A percentile compares a stretch with the other conserved stretches of the same genome.
Evolutionary conservation across 805 yeast genomes (phyloP).

Genomic region (Metschnikowia santaceciliae): DNA sequence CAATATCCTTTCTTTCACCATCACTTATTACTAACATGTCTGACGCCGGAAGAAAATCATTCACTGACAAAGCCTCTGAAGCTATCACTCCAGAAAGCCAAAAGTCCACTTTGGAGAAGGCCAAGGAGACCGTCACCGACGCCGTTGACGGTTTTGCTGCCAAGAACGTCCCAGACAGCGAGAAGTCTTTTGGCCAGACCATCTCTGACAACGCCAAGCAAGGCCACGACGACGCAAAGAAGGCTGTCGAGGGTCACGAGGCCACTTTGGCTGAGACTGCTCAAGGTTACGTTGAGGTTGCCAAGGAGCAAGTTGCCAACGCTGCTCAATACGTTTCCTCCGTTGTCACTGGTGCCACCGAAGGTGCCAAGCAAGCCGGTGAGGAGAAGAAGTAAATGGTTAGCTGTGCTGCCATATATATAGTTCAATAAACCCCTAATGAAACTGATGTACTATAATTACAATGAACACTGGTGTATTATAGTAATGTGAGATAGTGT

Average conservation of each 20-base stretch:
- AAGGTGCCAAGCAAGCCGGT: slow-evolving; percentile 42
- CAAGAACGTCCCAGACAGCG: slow-evolving; percentile 55
- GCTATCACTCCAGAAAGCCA: slow-evolving; percentile 64
- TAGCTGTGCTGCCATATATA: neutral
- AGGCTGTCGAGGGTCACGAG: slow-evolving; percentile 22
- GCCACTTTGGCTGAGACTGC: slow-evolving; percentile 40
- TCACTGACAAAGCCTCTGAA: slow-evolving; percentile 67
- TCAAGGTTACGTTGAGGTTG: slow-evolving; percentile 46
- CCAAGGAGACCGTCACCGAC: slow-evolving; percentile 67
- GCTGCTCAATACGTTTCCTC: slow-evolving; percentile 55
- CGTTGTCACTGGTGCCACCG: slow-evolving; percentile 54
- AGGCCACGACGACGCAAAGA: slow-evolving; percentile 52
- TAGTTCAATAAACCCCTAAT: neutral
- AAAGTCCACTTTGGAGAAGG: slow-evolving; percentile 61
- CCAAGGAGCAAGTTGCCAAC: slow-evolving; percentile 51
- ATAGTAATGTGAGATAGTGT: too few species aligned
- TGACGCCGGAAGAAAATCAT: slow-evolving; percentile 68
- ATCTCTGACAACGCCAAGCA: slow-evolving; percentile 56
- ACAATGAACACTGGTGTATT: too few species aligned
- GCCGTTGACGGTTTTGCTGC: slow-evolving; percentile 62
- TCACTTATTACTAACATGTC: slow-evolving; percentile 22
- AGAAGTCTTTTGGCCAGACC: slow-evolving; percentile 69
- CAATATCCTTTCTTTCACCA: neutral
- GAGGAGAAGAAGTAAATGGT: slow-evolving; percentile 22
- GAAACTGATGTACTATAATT: neutral